phyloP scores from a whole-genome alignment of 2,329 filamentous ascomycete genomes.

The Fusarium sp. region DNA sequence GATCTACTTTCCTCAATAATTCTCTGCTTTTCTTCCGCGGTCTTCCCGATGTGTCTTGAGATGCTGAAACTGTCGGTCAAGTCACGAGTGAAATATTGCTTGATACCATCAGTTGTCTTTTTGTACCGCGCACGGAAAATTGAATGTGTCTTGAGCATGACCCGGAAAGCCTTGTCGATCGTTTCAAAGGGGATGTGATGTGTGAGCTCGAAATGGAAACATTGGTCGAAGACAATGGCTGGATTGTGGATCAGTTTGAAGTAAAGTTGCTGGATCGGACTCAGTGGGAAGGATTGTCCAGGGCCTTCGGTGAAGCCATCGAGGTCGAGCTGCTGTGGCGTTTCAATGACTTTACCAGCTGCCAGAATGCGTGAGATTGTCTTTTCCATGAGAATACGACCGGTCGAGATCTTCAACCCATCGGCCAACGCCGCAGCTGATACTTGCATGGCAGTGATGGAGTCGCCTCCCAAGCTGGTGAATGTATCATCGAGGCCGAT shows the following conservation, averaged over 20 bases:
- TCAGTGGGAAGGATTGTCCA: constrained; percentile 5
- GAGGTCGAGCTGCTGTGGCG: background rate
- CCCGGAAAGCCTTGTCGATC: background rate
- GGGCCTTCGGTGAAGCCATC: background rate
- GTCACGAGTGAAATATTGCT: background rate
- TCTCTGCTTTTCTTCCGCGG: background rate
- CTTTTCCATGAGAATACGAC: background rate
- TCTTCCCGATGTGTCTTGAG: background rate
- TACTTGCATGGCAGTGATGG: background rate
- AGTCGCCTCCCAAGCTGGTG: background rate
- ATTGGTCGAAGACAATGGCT: background rate
- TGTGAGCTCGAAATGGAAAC: background rate
- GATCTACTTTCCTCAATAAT: background rate
- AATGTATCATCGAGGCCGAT: background rate
- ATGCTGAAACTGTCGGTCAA: background rate
- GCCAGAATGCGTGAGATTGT: background rate
- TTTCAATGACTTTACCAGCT: background rate
- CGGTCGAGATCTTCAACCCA: background rate
- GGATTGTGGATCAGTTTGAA: constrained; percentile 4
- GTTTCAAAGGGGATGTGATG: background rate
- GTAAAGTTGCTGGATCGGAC: constrained; percentile 20
- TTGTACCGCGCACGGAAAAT: background rate
- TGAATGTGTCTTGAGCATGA: background rate
- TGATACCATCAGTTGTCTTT: background rate
- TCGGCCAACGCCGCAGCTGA: background rate